Base-by-base conservation (phyloP, 345 rosid species). In the Angophora floribunda region DNA sequence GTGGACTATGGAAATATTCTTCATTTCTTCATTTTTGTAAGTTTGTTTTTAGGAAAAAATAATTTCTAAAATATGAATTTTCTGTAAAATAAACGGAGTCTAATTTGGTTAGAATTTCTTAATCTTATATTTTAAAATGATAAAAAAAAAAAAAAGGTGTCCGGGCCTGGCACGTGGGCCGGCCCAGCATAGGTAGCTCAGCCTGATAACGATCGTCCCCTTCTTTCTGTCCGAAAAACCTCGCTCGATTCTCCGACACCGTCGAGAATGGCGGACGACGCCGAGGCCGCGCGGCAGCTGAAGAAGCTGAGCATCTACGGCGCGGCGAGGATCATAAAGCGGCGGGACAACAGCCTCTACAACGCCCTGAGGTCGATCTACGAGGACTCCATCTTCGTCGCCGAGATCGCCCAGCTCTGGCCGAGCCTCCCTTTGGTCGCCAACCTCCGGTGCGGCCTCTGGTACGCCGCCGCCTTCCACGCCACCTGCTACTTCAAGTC, bases 381-480 rank as follows among this genome's bases (percentile, higher is more conserved):
- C 94, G 96, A 96, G 89, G 99, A 97, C 89, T 96, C 99, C 7
- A 88, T 92, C 88, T 97, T 97, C 82, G 95, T 97, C n/a, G 91
- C 92, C 10, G 99, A 97, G 93, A 96, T 97, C 88, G 89, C 95
- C 4, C 96, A 94, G 93, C 88, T 97, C 26, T 97, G 99, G 99
- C 96, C 99, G 2, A 92, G 93, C 28, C 96, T 97, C 59, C 98
- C 97, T 89, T 94, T 96, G 75, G 85, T 97, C 7, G 96, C 98
- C 11, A 97, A 97, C 86, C 96, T 97, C 78, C 99, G 99, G 5
- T 97, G 99, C 90, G 99, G 99, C 70, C 96, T 96, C 89, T 97
- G 99, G 99, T 97, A 97, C 93, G 94, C 95, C 21, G 79, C 94
- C 44, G 89, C 85, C 45, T 96, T 96, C 90, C 91, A 94, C 13